Evolutionary conservation across 2,329 filamentous ascomycete species (phyloP).

Genomic region (Penicillium hordei): DNA sequence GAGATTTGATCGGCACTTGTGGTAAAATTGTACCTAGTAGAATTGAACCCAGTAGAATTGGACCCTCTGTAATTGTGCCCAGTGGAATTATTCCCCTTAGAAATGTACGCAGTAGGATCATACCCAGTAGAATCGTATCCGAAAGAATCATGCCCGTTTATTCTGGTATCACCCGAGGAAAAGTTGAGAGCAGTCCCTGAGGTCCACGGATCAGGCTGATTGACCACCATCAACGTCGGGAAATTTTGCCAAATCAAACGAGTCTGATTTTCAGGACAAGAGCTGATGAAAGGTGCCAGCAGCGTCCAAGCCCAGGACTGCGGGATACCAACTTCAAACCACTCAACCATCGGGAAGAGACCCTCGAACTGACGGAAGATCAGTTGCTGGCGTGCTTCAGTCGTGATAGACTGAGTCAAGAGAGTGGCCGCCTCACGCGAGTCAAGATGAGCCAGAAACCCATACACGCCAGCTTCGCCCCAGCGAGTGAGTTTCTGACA

Average conservation of each 20-base stretch:
- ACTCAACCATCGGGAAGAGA: slow-evolving; percentile 77
- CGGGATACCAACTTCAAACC: slow-evolving; percentile 76
- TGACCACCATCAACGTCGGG: slow-evolving; percentile 67
- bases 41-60: neutral
- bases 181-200: neutral
- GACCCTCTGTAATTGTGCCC: neutral
- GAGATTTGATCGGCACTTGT: neutral
- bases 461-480: slow-evolving; percentile 77
- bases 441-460: slow-evolving; percentile 75
- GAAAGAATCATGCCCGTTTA: neutral
- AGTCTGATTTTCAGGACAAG: slow-evolving; percentile 70
- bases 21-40: neutral
- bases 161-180: slow-evolving; percentile 53
- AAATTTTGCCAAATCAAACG: slow-evolving; percentile 83
- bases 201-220: slow-evolving; percentile 68
- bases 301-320: slow-evolving; percentile 85
- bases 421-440: slow-evolving; percentile 71
- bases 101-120: neutral
- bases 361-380: slow-evolving; percentile 81
- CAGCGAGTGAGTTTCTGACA: slow-evolving; percentile 80
- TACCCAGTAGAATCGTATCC: neutral
- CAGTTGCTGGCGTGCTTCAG: slow-evolving; percentile 79
- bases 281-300: slow-evolving; percentile 76
- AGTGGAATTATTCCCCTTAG: neutral
- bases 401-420: slow-evolving; percentile 72